Conservation (phyloP, 164 flowering plant genomes). For the Magnolia kwangsiensis region DNA sequence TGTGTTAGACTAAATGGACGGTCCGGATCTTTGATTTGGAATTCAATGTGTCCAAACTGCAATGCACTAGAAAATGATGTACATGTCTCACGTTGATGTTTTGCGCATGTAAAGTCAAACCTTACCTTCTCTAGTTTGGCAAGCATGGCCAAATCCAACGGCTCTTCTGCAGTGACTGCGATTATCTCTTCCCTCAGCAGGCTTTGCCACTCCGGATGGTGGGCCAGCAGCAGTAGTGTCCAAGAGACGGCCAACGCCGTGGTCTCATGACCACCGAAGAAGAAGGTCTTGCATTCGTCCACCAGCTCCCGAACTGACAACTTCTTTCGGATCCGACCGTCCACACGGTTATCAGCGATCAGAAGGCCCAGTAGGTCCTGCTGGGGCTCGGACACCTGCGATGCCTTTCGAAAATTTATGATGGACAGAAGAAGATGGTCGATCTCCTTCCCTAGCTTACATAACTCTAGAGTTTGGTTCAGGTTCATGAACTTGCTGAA, state of each 20-base stretch:
- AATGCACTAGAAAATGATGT: too few species aligned
- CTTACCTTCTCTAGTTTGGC: too few species aligned
- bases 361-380: constrained; percentile 56
- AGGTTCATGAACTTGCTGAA: constrained; percentile 45
- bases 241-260: constrained; percentile 65
- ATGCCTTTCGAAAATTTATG: constrained; percentile 33
- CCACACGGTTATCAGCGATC: constrained; percentile 27
- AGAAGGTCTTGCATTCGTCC: constrained; percentile 94
- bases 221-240: constrained; percentile 2
- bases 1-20: too few species aligned
- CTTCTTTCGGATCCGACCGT: constrained; percentile 11
- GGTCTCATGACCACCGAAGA: constrained; percentile 91
- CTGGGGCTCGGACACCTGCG: constrained; percentile 1
- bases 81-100: too few species aligned
- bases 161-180: neutral
- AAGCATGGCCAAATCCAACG: neutral
- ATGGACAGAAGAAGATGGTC: constrained; percentile 55
- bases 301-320: constrained; percentile 52
- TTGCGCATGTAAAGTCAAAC: too few species aligned
- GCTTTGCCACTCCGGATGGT: neutral
- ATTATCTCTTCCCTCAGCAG: constrained; percentile 1
- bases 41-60: neutral
- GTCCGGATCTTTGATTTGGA: too few species aligned
- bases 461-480: constrained; percentile 39
- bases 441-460: constrained; percentile 62